Conservation (phyloP, 306 rosid species). For the Citrullus mucosospermus region DNA sequence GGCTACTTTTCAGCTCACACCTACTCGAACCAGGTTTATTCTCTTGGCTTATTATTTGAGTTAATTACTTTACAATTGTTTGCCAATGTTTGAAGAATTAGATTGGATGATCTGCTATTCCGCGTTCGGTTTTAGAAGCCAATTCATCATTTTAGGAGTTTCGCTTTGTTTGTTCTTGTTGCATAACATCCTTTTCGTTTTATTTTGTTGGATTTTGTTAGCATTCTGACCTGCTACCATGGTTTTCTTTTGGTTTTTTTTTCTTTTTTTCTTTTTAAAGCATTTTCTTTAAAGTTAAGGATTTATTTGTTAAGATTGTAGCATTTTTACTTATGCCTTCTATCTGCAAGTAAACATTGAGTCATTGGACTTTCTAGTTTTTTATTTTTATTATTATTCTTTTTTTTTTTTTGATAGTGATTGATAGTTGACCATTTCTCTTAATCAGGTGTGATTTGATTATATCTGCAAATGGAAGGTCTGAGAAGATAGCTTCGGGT, state of each 20-base stretch:
- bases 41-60: background rate
- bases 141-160: conserved; percentile 6
- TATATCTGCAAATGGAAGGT: conserved; percentile 77
- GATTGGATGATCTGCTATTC: conserved; percentile 14
- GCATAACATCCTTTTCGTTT: background rate
- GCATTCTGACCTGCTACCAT: background rate
- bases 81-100: conserved; percentile 9
- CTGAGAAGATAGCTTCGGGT: conserved; percentile 86
- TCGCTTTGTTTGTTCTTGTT: background rate
- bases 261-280: background rate
- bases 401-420: background rate
- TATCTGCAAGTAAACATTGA: background rate
- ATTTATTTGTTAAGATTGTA: background rate
- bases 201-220: background rate
- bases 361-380: background rate
- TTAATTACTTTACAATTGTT: background rate
- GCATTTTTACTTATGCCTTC: background rate
- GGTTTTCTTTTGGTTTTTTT: background rate
- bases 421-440: background rate
- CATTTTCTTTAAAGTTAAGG: background rate
- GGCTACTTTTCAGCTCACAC: conserved; percentile 87
- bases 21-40: conserved; percentile 80
- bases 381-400: too few relatives aligned
- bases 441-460: conserved; percentile 76
- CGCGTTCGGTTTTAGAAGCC: conserved; percentile 5